Conservation (phyloP, 306 rosid genomes). For the Medicago arabica region DNA sequence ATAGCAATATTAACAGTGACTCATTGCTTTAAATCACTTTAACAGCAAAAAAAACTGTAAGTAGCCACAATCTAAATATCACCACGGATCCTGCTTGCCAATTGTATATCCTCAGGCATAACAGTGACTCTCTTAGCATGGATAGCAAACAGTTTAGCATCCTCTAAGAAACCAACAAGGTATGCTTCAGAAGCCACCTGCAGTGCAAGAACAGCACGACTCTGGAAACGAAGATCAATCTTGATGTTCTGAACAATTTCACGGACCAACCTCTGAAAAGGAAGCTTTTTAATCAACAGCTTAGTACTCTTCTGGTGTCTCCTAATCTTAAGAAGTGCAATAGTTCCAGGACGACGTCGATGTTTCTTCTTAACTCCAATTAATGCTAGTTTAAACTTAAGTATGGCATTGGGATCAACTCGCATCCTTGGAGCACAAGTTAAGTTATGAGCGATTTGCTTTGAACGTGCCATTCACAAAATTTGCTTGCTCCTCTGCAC, state of each 20-base stretch:
- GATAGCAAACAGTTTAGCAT: slow-evolving; percentile 86
- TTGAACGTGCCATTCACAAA: no score
- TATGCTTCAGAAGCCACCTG: slow-evolving; percentile 96
- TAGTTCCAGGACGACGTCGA: slow-evolving; percentile 89
- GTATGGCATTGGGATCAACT: no score
- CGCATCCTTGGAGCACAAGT: no score
- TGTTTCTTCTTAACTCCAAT: slow-evolving; percentile 4
- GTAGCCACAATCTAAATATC: slow-evolving; percentile 55
- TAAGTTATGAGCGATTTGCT: no score
- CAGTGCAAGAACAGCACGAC: slow-evolving; percentile 85
- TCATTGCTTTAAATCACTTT: slow-evolving; percentile 22
- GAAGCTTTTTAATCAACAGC: slow-evolving; percentile 83
- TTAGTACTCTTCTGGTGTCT: slow-evolving; percentile 93
- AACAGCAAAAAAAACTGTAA: slow-evolving; percentile 39
- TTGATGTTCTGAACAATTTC: slow-evolving; percentile 95
- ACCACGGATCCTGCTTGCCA: slow-evolving; percentile 86
- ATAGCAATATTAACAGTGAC: slow-evolving; percentile 25
- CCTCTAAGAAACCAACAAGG: slow-evolving; percentile 87
- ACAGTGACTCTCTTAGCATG: slow-evolving; percentile 95
- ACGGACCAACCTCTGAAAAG: slow-evolving; percentile 92
- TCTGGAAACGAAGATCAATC: slow-evolving; percentile 98
- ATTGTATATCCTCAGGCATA: slow-evolving; percentile 94
- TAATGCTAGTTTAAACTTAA: no score
- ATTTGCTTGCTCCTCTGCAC: no score
- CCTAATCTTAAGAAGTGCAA: slow-evolving; percentile 94